A percentile compares a stretch with the other conserved stretches of the same genome.
Conservation (phyloP, 805 yeast genomes). For the Yarrowia sp. region DNA sequence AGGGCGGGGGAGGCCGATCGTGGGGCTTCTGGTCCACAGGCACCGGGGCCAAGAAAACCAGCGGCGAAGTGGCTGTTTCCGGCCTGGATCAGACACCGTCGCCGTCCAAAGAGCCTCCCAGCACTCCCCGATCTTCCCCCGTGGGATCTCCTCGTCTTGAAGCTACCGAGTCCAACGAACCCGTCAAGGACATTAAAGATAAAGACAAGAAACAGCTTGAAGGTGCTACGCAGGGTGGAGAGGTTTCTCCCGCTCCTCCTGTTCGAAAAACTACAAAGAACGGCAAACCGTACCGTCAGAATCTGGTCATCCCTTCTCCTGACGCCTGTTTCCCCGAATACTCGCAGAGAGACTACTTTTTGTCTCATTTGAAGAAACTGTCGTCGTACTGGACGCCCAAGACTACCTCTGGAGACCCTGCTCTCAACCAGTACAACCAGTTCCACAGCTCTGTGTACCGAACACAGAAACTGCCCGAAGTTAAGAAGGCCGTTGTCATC, state of each 20-base stretch:
- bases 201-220: conserved; percentile 36
- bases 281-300: conserved; percentile 42
- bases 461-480: conserved; percentile 42
- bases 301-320: conserved; percentile 46
- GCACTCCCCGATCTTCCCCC: conserved; percentile 42
- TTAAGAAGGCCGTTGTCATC: conserved; percentile 73
- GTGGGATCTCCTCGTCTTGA: conserved; percentile 36
- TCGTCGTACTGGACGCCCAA: conserved; percentile 41
- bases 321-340: conserved; percentile 46
- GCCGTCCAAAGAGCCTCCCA: conserved; percentile 47
- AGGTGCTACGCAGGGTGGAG: conserved; percentile 23
- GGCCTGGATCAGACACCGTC: conserved; percentile 44
- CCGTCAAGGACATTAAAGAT: conserved; percentile 28
- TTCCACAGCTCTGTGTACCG: conserved; percentile 47
- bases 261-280: conserved; percentile 9
- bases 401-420: conserved; percentile 36
- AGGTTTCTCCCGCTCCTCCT: conserved; percentile 1
- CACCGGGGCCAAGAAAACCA: conserved; percentile 33
- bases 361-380: conserved; percentile 43
- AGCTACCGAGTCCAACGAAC: conserved; percentile 32
- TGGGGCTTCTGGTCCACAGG: conserved; percentile 51
- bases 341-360: conserved; percentile 41
- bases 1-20: conserved; percentile 42
- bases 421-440: conserved; percentile 39
- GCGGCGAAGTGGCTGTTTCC: conserved; percentile 47